Base-by-base conservation (phyloP, 176 grass and related monocot species). In the Tillandsia leiboldiana region DNA sequence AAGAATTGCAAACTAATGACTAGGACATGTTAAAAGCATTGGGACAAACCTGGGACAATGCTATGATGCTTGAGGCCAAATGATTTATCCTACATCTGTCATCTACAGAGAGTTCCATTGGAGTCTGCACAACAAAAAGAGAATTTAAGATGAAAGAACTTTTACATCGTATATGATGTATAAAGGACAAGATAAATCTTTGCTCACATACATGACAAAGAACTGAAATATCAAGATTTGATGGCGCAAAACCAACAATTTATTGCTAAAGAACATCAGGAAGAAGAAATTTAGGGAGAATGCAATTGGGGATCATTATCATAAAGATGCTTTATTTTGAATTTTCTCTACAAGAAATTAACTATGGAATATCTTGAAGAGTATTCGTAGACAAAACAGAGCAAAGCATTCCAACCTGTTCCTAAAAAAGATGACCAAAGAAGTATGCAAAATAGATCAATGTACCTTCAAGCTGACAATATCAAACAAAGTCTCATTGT, bases 401-500 rank as follows among this genome's bases (percentile, higher is more conserved):
- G 42, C 9, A 14, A 53, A 18, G 33, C 33, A 0, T 42, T 42
- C 8, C 33, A 59, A 17, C 3, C 10, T 24, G 18, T 22, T 58
- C 18, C 20, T 15, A 47, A 58, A 61, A 48, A 20, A 47, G 58
- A 48, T 42, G 28, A 13, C 9, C 0, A 48, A 58, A 51, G 17
- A 11, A 10, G 8, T 33, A 26, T 28, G 0, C 22, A 65, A 26
- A 9, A 53, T 53, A 66, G 53, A 64, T 42, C 33, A 68, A 50
- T 48, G 74, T 83, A 96, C 92, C 92, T 96, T 96, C 53, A 96
- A 51, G 80, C 85, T 96, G 76, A 96, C 78, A 84, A 84, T 88
- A 69, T 96, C 92, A 77, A 96, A 96, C 48, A 96, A 80, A 54
- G 88, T 96, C 73, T 91, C 88, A 56, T 96, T 96, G 66, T 96